These are phyloP conservation scores for Mollisiaceae sp. DNA, from an alignment of 2,329 filamentous ascomycete species.

Conservation along the genomic window DNA sequence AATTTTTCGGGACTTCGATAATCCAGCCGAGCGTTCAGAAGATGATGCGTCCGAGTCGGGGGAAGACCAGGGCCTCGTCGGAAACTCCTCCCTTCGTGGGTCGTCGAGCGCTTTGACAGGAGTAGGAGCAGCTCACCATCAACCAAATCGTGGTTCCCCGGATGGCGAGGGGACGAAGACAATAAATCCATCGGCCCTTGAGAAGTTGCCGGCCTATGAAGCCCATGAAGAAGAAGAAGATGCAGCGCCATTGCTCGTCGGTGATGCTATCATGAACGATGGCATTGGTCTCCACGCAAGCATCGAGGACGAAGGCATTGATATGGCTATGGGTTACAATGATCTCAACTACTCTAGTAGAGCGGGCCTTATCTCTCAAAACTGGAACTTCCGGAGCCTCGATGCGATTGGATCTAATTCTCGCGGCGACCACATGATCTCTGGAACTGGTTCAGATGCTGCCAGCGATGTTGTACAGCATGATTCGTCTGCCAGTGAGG, in stretches of 20 bases:
- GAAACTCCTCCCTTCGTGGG: slow-evolving; percentile 82
- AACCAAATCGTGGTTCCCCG: slow-evolving; percentile 61
- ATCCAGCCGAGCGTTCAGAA: slow-evolving; percentile 52
- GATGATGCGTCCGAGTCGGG: slow-evolving; percentile 62
- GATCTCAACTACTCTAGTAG: slow-evolving; percentile 15
- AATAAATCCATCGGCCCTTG: slow-evolving; percentile 36
- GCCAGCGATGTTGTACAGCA: slow-evolving; percentile 41
- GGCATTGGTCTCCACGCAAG: slow-evolving; percentile 32
- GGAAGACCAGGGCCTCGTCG: slow-evolving; percentile 88
- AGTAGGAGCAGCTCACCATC: slow-evolving; percentile 77
- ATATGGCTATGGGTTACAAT: slow-evolving; percentile 30
- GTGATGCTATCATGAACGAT: slow-evolving; percentile 31
- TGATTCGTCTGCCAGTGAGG: slow-evolving; percentile 38
- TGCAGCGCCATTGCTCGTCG: slow-evolving; percentile 24
- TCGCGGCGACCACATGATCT: slow-evolving; percentile 29
- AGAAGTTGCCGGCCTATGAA: slow-evolving; percentile 37
- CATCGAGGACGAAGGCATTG: slow-evolving; percentile 42
- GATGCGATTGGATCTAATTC: slow-evolving; percentile 20
- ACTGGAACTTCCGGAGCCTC: slow-evolving; percentile 31
- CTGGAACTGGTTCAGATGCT: slow-evolving; percentile 38
- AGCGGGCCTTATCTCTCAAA: slow-evolving; percentile 1
- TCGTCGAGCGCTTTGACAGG: slow-evolving; percentile 85
- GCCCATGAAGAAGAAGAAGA: slow-evolving; percentile 34
- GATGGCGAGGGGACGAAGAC: slow-evolving; percentile 39
- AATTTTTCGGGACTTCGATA: slow-evolving; percentile 68